These are phyloP conservation scores for Huntiella omanensis DNA, from an alignment of 2,329 filamentous ascomycete species.

Conservation along the genomic window DNA sequence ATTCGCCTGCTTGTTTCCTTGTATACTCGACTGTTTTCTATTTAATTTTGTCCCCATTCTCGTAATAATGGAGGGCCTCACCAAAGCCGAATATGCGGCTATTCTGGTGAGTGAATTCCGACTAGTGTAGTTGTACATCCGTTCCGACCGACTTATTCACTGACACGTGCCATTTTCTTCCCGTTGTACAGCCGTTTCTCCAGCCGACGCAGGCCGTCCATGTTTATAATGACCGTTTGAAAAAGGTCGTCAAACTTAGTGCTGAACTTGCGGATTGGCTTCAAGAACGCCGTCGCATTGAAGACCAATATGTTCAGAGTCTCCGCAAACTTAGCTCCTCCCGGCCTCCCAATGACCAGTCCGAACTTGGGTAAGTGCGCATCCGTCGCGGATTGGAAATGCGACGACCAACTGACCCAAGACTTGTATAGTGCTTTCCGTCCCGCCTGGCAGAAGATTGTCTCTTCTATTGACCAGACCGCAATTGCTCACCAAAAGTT, in stretches of 20 bases:
- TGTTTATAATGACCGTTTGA: constrained; percentile 70
- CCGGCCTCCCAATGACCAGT: constrained; percentile 53
- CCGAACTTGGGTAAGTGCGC: constrained; percentile 70
- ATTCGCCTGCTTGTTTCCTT: neutral
- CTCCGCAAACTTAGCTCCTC: constrained; percentile 64
- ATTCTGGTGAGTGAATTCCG: constrained; percentile 55
- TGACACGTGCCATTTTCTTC: neutral
- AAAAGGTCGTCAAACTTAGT: constrained; percentile 73
- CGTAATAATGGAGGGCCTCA: constrained; percentile 56
- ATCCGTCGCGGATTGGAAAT: neutral
- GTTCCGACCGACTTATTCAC: neutral
- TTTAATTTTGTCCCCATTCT: constrained; percentile 4
- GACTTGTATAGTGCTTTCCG: constrained; percentile 55
- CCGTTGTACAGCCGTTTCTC: constrained; percentile 45
- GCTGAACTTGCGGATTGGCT: constrained; percentile 90
- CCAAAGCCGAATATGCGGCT: constrained; percentile 77
- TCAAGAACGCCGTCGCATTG: constrained; percentile 82
- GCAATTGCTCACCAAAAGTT: constrained; percentile 71
- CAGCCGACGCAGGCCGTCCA: constrained; percentile 66
- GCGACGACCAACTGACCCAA: neutral
- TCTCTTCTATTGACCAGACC: constrained; percentile 59
- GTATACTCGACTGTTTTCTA: neutral
- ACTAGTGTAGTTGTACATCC: neutral
- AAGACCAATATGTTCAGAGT: constrained; percentile 72
- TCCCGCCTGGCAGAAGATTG: constrained; percentile 72